These are phyloP conservation scores for Claviceps africana DNA, from an alignment of 2,329 filamentous ascomycete genomes.

Conservation along the genomic window DNA sequence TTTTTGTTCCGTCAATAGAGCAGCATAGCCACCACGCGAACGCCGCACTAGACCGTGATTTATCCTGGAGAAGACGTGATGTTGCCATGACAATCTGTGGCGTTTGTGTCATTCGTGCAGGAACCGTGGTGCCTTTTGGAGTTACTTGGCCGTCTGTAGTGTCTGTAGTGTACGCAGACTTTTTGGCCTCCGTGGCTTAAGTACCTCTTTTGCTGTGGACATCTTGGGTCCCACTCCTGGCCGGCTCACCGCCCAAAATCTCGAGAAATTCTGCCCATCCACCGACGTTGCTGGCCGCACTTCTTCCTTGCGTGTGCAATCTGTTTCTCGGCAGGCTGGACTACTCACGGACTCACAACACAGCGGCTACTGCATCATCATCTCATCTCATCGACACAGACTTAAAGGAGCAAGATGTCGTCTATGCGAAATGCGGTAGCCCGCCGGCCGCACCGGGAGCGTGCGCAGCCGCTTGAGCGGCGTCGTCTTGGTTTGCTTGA, in stretches of 20 bases:
- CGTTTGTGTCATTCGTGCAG: too few relatives aligned
- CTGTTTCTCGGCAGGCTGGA: neutral
- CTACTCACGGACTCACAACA: neutral
- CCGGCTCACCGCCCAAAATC: conserved; percentile 24
- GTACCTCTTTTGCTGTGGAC: neutral
- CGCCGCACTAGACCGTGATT: too few relatives aligned
- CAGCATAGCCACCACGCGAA: too few relatives aligned
- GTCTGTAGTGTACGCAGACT: too few relatives aligned
- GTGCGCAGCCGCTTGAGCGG: conserved; percentile 73
- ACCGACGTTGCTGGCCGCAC: neutral
- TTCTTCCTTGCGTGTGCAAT: neutral
- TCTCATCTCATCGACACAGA: conserved; percentile 1
- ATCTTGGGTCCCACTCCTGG: neutral
- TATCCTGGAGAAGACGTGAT: too few relatives aligned
- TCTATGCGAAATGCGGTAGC: conserved; percentile 54
- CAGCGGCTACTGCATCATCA: neutral
- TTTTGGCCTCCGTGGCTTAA: too few relatives aligned
- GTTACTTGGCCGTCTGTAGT: too few relatives aligned
- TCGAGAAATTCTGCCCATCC: conserved; percentile 6
- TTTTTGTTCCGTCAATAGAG: too few relatives aligned
- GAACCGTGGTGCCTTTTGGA: neutral
- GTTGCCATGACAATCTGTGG: too few relatives aligned
- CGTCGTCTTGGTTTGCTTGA: conserved; percentile 82
- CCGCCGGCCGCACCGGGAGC: conserved; percentile 77
- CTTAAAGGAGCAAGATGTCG: conserved; percentile 27